Percentiles rank a stretch among this genome's conserved stretches.
Conservation (phyloP, 2,329 filamentous ascomycete genomes). For the Aspergillus pseudoterreus region DNA sequence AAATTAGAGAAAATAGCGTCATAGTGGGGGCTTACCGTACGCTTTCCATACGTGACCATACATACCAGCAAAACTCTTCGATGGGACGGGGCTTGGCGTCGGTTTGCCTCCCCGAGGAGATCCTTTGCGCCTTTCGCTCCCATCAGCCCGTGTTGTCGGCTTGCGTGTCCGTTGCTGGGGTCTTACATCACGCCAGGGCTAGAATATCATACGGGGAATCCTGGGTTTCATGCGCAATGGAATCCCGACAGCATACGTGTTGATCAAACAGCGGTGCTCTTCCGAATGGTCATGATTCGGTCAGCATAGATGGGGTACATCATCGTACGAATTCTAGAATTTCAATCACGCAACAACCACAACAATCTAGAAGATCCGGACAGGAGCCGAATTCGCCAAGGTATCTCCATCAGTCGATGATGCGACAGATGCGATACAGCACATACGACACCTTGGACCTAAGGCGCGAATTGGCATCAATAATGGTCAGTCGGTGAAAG, state of each 20-base stretch:
- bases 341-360: background rate
- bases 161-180: constrained; percentile 1
- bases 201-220: background rate
- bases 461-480: background rate
- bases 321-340: background rate
- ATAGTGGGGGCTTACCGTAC: constrained; percentile 23
- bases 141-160: background rate
- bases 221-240: background rate
- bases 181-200: constrained; percentile 1
- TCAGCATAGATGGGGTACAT: too few relatives aligned
- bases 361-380: background rate
- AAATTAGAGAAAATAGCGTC: constrained; percentile 19
- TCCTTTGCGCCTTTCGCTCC: background rate
- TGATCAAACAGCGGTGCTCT: too few relatives aligned
- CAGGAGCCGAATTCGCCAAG: too few relatives aligned
- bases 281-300: too few relatives aligned
- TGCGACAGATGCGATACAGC: background rate
- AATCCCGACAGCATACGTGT: too few relatives aligned
- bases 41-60: constrained; percentile 14
- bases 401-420: background rate
- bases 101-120: background rate
- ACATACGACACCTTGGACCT: too few relatives aligned
- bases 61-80: background rate
- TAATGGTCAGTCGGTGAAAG: background rate
- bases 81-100: background rate